These are phyloP conservation scores for Trichoderma erinaceum DNA, from an alignment of 495 filamentous ascomycete species.

Conservation along the genomic window DNA sequence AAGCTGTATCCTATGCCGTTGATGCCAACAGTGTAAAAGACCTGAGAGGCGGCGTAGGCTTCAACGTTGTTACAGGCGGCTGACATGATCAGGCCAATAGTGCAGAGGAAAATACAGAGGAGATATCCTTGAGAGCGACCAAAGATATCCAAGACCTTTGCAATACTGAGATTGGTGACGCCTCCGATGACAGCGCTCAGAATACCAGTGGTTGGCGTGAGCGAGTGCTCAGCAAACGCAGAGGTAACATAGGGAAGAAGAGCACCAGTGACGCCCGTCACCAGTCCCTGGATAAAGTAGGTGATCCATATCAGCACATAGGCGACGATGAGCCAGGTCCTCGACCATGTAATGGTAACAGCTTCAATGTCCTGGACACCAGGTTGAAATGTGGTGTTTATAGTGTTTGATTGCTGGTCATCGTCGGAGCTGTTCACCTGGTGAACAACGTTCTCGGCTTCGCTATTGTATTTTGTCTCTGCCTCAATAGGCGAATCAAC, in stretches of 20 bases:
- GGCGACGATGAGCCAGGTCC: constrained; percentile 32
- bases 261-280: constrained; percentile 34
- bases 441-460: background rate
- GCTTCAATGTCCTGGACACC: background rate
- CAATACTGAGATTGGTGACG: constrained; percentile 55
- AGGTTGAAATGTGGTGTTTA: background rate
- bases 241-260: constrained; percentile 44
- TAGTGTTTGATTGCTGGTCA: background rate
- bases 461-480: too few species aligned
- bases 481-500: too few species aligned
- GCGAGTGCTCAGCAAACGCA: constrained; percentile 39
- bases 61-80: constrained; percentile 41
- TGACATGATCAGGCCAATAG: constrained; percentile 44
- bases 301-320: constrained; percentile 44
- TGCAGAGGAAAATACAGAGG: constrained; percentile 33
- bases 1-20: constrained; percentile 53
- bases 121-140: constrained; percentile 47
- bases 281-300: constrained; percentile 45
- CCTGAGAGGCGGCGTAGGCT: constrained; percentile 47
- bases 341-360: constrained; percentile 41
- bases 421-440: background rate
- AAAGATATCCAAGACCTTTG: constrained; percentile 61
- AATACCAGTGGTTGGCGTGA: constrained; percentile 44
- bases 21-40: constrained; percentile 50
- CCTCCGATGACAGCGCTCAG: constrained; percentile 54